A percentile compares a stretch with the other conserved stretches of the same genome.
Evolutionary conservation across 805 yeast species (phyloP).

Genomic region (Jamesozyma piceae): DNA sequence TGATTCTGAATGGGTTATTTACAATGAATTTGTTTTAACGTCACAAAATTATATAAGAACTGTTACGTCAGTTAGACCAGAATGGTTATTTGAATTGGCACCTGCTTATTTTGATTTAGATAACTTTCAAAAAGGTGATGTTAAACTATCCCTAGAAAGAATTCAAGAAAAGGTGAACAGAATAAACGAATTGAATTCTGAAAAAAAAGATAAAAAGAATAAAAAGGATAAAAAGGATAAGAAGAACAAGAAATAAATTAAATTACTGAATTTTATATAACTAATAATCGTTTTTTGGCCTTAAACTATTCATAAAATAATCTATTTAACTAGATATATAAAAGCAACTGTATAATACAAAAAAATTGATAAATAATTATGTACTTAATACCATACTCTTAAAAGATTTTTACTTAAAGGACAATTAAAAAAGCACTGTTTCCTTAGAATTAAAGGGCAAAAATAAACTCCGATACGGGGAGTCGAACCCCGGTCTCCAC

Average conservation of each 20-base stretch:
- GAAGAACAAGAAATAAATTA: neutral
- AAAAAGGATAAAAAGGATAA: slow-evolving; percentile 2
- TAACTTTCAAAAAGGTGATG: slow-evolving; percentile 63
- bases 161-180: slow-evolving; percentile 43
- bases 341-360: neutral
- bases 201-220: slow-evolving; percentile 17
- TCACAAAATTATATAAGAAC: slow-evolving; percentile 91
- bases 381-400: neutral
- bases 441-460: too few species aligned
- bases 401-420: neutral
- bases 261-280: neutral
- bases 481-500: slow-evolving; percentile 2
- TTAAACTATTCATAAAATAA: neutral
- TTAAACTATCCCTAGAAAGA: slow-evolving; percentile 57
- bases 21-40: slow-evolving; percentile 91
- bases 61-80: slow-evolving; percentile 82
- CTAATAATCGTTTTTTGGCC: neutral
- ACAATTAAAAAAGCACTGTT: neutral
- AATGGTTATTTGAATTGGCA: slow-evolving; percentile 76
- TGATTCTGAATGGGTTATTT: slow-evolving; percentile 87
- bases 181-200: slow-evolving; percentile 29
- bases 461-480: slow-evolving; percentile 1
- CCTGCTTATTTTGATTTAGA: slow-evolving; percentile 58
- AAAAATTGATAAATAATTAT: neutral
- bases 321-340: neutral